A percentile compares a stretch with the other conserved stretches of the same genome.
Conservation (phyloP, 2,329 filamentous ascomycete species). For the Hirsutella thompsonii region DNA sequence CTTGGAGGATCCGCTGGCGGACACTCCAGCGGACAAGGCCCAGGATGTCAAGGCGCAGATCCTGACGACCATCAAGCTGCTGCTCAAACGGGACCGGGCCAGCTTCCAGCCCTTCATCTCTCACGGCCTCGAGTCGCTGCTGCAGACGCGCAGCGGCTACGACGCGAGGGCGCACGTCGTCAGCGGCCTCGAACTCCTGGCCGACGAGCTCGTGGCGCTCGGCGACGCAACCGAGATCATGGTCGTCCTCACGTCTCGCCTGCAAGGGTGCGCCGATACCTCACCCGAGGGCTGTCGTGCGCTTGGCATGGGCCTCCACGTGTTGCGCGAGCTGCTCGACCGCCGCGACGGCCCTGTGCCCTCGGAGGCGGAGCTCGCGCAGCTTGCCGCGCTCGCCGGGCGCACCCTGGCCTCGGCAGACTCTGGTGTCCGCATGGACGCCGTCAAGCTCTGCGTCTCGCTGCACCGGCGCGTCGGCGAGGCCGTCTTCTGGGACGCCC, state of each 20-base stretch:
- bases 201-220: constrained; percentile 56
- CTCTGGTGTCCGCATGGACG: constrained; percentile 56
- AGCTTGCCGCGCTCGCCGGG: constrained; percentile 36
- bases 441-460: constrained; percentile 67
- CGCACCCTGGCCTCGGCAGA: constrained; percentile 47
- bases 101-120: constrained; percentile 56
- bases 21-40: constrained; percentile 47
- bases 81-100: constrained; percentile 54
- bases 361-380: constrained; percentile 35
- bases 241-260: constrained; percentile 35
- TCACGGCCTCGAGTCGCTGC: constrained; percentile 52
- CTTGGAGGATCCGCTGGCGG: constrained; percentile 47
- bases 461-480: constrained; percentile 52
- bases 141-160: constrained; percentile 51
- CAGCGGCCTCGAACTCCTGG: constrained; percentile 59
- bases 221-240: constrained; percentile 50
- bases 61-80: constrained; percentile 58
- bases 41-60: constrained; percentile 65
- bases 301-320: constrained; percentile 50
- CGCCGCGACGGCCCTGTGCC: constrained; percentile 33
- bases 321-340: constrained; percentile 47
- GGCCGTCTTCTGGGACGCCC: constrained; percentile 51
- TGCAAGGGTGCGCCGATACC: constrained; percentile 28
- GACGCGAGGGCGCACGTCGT: constrained; percentile 61
- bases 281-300: constrained; percentile 34